Percentiles rank a stretch among this genome's conserved stretches.
Conservation (phyloP, 805 yeast genomes). For the Wickerhamomyces bisporus region DNA sequence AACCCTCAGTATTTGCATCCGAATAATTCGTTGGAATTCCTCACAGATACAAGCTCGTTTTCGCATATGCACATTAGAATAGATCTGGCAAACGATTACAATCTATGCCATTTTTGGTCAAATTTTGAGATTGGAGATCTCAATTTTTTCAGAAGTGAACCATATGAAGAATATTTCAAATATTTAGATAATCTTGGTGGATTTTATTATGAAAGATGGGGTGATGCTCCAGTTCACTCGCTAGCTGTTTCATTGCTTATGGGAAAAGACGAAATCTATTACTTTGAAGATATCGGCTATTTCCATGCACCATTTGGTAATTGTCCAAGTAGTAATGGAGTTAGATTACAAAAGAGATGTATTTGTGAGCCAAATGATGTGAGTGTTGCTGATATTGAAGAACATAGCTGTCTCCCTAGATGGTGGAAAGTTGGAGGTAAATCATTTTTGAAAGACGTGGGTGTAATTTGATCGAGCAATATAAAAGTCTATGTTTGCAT, state of each 20-base stretch:
- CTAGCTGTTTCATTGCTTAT: conserved; percentile 59
- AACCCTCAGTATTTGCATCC: conserved; percentile 60
- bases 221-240: conserved; percentile 90
- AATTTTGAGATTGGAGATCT: conserved; percentile 76
- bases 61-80: conserved; percentile 28
- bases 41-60: conserved; percentile 43
- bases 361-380: conserved; percentile 48
- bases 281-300: conserved; percentile 81
- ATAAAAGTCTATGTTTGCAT: no score
- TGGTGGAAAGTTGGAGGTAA: conserved; percentile 81
- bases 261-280: conserved; percentile 57
- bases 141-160: conserved; percentile 63
- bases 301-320: conserved; percentile 64
- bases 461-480: conserved; percentile 18
- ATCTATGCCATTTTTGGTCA: conserved; percentile 84
- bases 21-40: conserved; percentile 53
- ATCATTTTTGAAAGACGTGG: conserved; percentile 41
- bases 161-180: conserved; percentile 57
- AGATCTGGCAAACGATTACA: conserved; percentile 49
- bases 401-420: conserved; percentile 59
- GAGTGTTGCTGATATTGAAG: conserved; percentile 33
- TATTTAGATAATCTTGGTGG: conserved; percentile 66
- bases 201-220: conserved; percentile 88
- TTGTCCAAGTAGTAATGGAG: conserved; percentile 49
- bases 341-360: conserved; percentile 54